These are phyloP conservation scores for Ammopiptanthus mongolicus DNA, from an alignment of 306 rosid species.

Conservation along the genomic window DNA sequence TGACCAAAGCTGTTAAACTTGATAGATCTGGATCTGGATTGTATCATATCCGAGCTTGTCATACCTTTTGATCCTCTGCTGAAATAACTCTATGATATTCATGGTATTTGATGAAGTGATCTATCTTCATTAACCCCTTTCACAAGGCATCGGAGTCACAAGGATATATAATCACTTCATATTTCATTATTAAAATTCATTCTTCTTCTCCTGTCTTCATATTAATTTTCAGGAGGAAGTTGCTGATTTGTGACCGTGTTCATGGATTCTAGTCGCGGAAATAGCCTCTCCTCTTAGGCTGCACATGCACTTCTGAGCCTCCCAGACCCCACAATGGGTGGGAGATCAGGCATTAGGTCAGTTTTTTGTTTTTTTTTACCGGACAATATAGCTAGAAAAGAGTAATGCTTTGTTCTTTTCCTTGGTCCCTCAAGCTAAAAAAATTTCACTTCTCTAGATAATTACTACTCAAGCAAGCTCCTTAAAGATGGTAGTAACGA, in stretches of 20 bases:
- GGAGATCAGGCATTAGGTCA: too few relatives aligned
- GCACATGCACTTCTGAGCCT: too few relatives aligned
- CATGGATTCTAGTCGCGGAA: too few relatives aligned
- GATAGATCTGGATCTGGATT: not conserved
- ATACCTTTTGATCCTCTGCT: not conserved
- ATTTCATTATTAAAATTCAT: too few relatives aligned
- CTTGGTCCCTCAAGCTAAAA: not conserved
- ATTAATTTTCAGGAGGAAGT: not conserved
- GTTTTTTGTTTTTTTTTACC: too few relatives aligned
- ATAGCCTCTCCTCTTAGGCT: too few relatives aligned
- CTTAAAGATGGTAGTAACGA: not conserved
- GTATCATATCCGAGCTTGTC: not conserved
- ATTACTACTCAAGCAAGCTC: not conserved
- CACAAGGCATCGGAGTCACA: not conserved
- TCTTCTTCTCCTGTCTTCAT: too few relatives aligned
- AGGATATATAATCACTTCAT: not conserved
- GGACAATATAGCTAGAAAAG: not conserved
- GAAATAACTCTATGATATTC: not conserved
- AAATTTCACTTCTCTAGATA: not conserved
- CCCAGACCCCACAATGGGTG: too few relatives aligned
- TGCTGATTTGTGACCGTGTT: too few relatives aligned
- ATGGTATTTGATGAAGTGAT: not conserved
- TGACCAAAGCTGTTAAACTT: not conserved
- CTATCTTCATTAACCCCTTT: not conserved
- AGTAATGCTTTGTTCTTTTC: not conserved